Base-by-base conservation (phyloP, 2,329 filamentous ascomycete genomes). In the Bertia moriformis region DNA sequence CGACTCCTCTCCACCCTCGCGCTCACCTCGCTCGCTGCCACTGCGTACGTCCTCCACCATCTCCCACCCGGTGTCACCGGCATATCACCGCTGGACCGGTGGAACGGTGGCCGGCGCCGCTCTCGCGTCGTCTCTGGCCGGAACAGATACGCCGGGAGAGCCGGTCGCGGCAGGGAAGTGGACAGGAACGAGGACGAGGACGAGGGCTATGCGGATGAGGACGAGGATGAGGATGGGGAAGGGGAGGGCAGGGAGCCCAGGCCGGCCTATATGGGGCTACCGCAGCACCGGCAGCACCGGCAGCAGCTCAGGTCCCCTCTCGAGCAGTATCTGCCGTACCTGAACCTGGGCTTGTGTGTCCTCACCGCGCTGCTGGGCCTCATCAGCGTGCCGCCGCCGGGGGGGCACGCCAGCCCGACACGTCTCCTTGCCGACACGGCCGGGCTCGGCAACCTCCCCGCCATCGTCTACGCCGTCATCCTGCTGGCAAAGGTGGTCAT, bases 401-500 rank as follows among this genome's bases (percentile, higher is more conserved):
- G 52, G 43, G 45, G 41, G 42, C 32, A 37, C 33, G 18, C 45
- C 49, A 30, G 49, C 46, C 43, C 54, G 48, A 41, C 49, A n/a
- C n/a, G n/a, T n/a, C n/a, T n/a, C n/a, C 44, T 44, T 52, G 46
- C 51, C 42, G 3, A 41, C 41, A 35, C 41, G 37, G 33, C 12
- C 42, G 61, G 65, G 14, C 60, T 73, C 46, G 66, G 62, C 18
- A 65, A 61, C 40, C 46, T 78, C 38, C 73, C 76, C 0, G 62
- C 58, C 1, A 54, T 77, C 2, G 68, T 86, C 1, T 77, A 83
- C 48, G 64, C 46, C 1, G 62, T 82, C 15, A 66, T 77, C 4
- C 48, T 85, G 41, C 55, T 70, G 37, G 73, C 73, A 19, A 77
- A 85, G 56, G 58, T 71, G 39, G 65, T 81, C 50, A 77, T 87